Conservation (phyloP, 352 stramenopile species). For the Pythium periplocum region DNA sequence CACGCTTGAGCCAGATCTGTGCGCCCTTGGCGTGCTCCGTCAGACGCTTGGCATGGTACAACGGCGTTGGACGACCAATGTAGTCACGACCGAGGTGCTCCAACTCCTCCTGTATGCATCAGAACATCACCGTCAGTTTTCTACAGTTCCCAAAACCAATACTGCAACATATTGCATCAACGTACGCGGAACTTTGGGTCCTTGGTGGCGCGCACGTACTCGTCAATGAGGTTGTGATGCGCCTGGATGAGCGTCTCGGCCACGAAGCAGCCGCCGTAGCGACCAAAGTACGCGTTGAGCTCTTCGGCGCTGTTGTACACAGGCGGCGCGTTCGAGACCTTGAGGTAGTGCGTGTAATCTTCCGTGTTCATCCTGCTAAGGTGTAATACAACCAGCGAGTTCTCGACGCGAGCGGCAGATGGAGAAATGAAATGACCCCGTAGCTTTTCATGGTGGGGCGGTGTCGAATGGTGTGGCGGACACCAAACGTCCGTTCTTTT, state of each 20-base stretch:
- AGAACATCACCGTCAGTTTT: too few species aligned
- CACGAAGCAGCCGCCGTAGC: constrained; percentile 97
- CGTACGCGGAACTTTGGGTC: constrained; percentile 89
- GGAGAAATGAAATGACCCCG: too few species aligned
- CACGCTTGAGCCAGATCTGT: constrained; percentile 98
- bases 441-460: too few species aligned
- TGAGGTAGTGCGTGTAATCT: constrained; percentile 29
- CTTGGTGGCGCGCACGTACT: constrained; percentile 93
- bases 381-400: too few species aligned
- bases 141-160: too few species aligned
- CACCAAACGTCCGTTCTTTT: too few species aligned
- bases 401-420: too few species aligned
- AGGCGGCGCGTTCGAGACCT: constrained; percentile 71
- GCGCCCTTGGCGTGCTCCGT: constrained; percentile 90
- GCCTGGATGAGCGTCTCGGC: constrained; percentile 96
- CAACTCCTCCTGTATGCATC: constrained; percentile 82
- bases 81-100: constrained; percentile 94
- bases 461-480: too few species aligned
- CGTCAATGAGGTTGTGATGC: constrained; percentile 92
- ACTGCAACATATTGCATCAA: not conserved
- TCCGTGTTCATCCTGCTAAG: not conserved
- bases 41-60: constrained; percentile 96
- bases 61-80: constrained; percentile 91
- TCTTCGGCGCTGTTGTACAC: constrained; percentile 57
- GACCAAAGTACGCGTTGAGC: constrained; percentile 84